phyloP scores from a whole-genome alignment of 2,329 filamentous ascomycete genomes.

The Colletotrichum caudatum region DNA sequence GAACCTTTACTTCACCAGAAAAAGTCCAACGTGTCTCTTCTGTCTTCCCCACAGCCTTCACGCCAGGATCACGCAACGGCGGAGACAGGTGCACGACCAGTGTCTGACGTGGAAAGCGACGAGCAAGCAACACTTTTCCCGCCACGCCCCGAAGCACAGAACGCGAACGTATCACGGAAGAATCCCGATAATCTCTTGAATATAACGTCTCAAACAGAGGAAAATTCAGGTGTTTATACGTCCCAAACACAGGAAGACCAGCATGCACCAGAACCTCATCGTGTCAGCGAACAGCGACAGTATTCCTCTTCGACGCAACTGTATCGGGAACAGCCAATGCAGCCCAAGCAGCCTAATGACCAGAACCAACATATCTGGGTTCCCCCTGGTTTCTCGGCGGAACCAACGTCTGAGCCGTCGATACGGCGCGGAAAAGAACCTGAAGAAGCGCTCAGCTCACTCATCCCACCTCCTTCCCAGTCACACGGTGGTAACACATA shows the following conservation, averaged over 20 bases:
- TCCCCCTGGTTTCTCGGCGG: constrained; percentile 5
- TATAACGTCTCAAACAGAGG: not conserved
- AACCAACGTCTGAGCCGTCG: not conserved
- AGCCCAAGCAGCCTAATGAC: not conserved
- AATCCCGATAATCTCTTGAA: not conserved
- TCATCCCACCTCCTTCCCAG: constrained; percentile 6
- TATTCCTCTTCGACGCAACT: not conserved
- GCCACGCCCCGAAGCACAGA: not conserved
- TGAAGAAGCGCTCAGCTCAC: not conserved
- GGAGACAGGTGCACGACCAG: not conserved
- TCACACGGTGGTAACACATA: constrained; percentile 1
- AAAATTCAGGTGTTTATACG: not conserved
- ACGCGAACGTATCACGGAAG: not conserved
- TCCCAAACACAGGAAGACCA: not conserved
- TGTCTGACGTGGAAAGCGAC: not conserved
- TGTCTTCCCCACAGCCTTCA: constrained; percentile 3
- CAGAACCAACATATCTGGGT: not conserved
- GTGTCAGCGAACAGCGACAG: not conserved
- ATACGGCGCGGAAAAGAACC: not conserved
- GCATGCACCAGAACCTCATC: not conserved
- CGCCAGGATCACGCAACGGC: not conserved
- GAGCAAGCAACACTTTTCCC: not conserved
- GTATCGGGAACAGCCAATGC: not conserved
- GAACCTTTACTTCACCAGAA: not conserved
- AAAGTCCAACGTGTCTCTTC: not conserved